A percentile compares a stretch with the other conserved stretches of the same genome.
Conservation (phyloP, 2,329 filamentous ascomycete species). For the Tricladium varicosporioides region DNA sequence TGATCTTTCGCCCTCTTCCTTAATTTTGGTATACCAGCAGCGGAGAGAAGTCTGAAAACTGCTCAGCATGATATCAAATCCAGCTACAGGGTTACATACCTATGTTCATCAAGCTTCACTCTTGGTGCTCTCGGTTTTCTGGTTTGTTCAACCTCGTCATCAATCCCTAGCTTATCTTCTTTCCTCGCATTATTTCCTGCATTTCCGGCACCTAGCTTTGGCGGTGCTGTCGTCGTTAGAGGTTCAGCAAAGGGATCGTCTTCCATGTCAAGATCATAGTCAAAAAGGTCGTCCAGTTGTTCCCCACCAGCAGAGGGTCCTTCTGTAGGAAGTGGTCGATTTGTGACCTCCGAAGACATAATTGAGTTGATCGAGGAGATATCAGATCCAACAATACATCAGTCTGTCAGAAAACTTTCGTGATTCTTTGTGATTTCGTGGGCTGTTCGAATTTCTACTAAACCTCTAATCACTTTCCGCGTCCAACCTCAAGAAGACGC, state of each 20-base stretch:
- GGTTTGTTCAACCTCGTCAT: constrained; percentile 77
- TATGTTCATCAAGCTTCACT: constrained; percentile 83
- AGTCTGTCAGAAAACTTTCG: too few relatives aligned
- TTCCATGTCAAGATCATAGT: constrained; percentile 58
- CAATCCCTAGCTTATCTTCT: constrained; percentile 68
- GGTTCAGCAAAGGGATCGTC: constrained; percentile 29
- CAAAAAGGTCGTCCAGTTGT: constrained; percentile 64
- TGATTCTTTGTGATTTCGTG: too few relatives aligned
- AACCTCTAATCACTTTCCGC: constrained; percentile 2
- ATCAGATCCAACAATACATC: too few relatives aligned
- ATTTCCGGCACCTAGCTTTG: constrained; percentile 42
- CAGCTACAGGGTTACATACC: constrained; percentile 43
- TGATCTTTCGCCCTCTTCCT: constrained; percentile 66
- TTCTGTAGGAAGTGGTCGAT: constrained; percentile 24
- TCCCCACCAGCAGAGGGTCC: constrained; percentile 37
- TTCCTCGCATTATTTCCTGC: constrained; percentile 39
- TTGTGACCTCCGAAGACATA: constrained; percentile 18
- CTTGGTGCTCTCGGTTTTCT: constrained; percentile 71
- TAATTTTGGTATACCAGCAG: constrained; percentile 79
- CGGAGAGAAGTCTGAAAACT: constrained; percentile 69
- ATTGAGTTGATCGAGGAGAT: neutral
- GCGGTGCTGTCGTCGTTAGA: neutral
- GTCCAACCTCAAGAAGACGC: constrained; percentile 15
- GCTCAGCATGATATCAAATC: neutral
- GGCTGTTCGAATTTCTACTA: too few relatives aligned